Base-by-base conservation (phyloP, 2,329 filamentous ascomycete genomes). In the Diaporthe ilicicola region DNA sequence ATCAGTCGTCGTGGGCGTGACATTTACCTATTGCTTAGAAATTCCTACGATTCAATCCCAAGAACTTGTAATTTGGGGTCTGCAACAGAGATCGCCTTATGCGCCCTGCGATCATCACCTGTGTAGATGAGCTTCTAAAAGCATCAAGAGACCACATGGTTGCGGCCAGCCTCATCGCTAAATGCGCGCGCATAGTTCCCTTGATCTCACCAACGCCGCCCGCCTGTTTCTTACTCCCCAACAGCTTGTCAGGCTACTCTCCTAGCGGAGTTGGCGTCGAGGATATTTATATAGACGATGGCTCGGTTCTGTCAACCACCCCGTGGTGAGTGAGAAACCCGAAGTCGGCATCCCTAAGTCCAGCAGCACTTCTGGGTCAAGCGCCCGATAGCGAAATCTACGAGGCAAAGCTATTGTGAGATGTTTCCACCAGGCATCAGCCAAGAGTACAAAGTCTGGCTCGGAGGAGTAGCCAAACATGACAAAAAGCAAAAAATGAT, bases 331-430 rank as follows among this genome's bases (percentile, higher is more conserved):
- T 19, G 3, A n/a, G 8, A 5, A 62, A 12, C 12, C 27, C 15
- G 4, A 44, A 3, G 24, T 48, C 1, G 56, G 56, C 39, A 27
- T 19, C 42, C 8, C 7, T 2, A 10, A 48, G 10, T 17, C 56
- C 27, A 46, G 56, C 19, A 48, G 29, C 27, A 5, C 10, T 24
- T 19, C 19, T 48, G 27, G 42, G 59, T 34, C 59, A 62, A 62
- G 34, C 59, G 29, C 59, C 42, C 59, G 59, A 62, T 48, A 62
- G 59, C 59, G 59, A 62, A 19, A 12, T 3, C 39, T 42, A 12
- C 56, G 29, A 46, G 56, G 39, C 56, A 24, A 48, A 12, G 17
- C 13, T 27, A 32, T 1, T 13, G 19, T 3, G 59, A n/a, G 7
- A 62, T 32, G 3, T 5, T 8, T 10, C 15, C 34, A 2, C 3